Conservation (phyloP, 495 filamentous ascomycete species). For the Acidomyces sp. region DNA sequence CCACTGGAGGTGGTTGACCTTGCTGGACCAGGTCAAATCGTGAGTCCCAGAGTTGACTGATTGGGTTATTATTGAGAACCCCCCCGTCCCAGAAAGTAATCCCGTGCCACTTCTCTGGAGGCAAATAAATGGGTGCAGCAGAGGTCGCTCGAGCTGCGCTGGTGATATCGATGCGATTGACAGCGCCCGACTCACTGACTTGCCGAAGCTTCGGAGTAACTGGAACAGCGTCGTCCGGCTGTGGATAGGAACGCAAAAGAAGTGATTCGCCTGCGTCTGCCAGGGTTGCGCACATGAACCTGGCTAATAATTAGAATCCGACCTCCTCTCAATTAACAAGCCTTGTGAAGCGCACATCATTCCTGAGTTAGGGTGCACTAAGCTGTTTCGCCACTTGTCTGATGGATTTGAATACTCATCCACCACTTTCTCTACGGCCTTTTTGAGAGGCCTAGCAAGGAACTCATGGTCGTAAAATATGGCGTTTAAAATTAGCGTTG, state of each 20-base stretch:
- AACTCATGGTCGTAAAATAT: not conserved
- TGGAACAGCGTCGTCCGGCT: not conserved
- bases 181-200: not conserved
- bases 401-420: not conserved
- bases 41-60: constrained; percentile 1
- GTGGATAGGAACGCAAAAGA: constrained; percentile 1
- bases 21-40: constrained; percentile 1
- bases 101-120: not conserved
- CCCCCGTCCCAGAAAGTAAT: constrained; percentile 2
- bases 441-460: not conserved
- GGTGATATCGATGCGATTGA: constrained; percentile 2
- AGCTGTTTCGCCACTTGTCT: not conserved
- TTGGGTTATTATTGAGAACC: constrained; percentile 5
- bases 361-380: not conserved
- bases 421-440: not conserved
- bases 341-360: constrained; percentile 1
- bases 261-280: not conserved
- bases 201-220: not conserved
- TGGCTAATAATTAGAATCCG: not conserved
- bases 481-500: not conserved
- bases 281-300: constrained; percentile 5
- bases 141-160: constrained; percentile 1
- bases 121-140: constrained; percentile 1
- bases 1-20: not conserved
- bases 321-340: not conserved